These are phyloP conservation scores for Micractinium sp. DNA, from an alignment of 139 green algal species.

Conservation along the genomic window DNA sequence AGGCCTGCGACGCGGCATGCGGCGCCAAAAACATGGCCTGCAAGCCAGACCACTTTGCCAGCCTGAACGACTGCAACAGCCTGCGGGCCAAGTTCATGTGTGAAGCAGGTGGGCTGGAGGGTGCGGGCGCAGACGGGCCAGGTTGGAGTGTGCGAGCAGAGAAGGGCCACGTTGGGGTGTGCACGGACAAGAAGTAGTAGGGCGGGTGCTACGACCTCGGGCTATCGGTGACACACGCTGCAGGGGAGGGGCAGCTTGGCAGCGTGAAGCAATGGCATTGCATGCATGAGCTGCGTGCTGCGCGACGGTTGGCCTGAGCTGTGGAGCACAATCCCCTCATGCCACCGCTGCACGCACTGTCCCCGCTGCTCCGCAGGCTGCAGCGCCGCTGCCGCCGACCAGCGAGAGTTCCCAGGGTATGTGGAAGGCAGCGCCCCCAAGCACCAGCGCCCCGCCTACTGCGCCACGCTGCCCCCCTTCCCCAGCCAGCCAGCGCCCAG, in stretches of 20 bases:
- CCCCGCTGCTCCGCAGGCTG: constrained; percentile 24
- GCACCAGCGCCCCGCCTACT: constrained; percentile 67
- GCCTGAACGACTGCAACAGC: constrained; percentile 76
- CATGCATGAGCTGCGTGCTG: neutral
- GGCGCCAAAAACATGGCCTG: constrained; percentile 42
- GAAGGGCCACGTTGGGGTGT: too few species aligned
- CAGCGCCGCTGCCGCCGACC: constrained; percentile 29
- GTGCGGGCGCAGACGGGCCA: neutral
- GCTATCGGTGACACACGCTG: too few species aligned
- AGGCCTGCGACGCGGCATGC: constrained; percentile 63
- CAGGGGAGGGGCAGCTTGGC: too few species aligned
- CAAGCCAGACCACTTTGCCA: constrained; percentile 45
- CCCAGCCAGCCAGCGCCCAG: neutral
- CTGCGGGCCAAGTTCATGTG: constrained; percentile 68
- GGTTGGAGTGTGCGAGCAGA: too few species aligned
- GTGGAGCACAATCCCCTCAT: neutral
- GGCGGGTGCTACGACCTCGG: too few species aligned
- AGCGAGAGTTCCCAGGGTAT: constrained; percentile 59
- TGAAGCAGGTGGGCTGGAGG: constrained; percentile 56
- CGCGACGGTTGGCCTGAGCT: neutral
- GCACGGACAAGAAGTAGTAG: too few species aligned
- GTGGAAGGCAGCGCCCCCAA: constrained; percentile 69
- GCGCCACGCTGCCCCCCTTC: constrained; percentile 42
- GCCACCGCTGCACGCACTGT: neutral
- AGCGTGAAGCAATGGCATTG: too few species aligned